These are phyloP conservation scores for Hawksworthiomyces lignivorus DNA, from an alignment of 2,329 filamentous ascomycete species.

Conservation along the genomic window DNA sequence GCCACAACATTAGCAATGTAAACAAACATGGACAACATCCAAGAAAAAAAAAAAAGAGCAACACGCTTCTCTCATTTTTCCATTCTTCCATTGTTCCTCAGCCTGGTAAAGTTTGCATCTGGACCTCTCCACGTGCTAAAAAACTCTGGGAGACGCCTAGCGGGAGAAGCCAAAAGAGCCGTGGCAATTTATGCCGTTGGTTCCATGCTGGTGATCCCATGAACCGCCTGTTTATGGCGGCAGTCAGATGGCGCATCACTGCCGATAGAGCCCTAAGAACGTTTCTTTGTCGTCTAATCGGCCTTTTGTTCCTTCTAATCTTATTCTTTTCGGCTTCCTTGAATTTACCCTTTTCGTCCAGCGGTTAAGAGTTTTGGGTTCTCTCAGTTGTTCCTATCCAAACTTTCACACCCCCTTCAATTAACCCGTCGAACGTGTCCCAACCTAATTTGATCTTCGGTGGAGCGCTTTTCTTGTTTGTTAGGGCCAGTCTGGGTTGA, in stretches of 20 bases:
- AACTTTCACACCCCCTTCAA: background rate
- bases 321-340: no score
- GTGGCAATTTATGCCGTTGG: constrained; percentile 5
- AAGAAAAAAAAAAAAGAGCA: no score
- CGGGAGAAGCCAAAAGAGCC: constrained; percentile 1
- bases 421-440: constrained; percentile 1
- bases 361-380: no score
- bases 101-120: background rate
- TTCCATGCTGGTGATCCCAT: constrained; percentile 11
- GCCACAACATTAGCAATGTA: no score
- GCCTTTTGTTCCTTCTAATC: no score
- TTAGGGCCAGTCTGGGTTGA: background rate
- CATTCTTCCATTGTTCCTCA: background rate
- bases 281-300: no score
- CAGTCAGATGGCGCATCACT: background rate
- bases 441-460: constrained; percentile 4
- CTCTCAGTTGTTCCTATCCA: no score
- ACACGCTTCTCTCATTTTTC: no score
- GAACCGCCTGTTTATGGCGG: constrained; percentile 5
- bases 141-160: constrained; percentile 5
- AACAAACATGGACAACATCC: no score
- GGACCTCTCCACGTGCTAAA: constrained; percentile 1
- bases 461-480: constrained; percentile 1
- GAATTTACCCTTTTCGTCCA: no score
- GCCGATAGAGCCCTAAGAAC: no score